These are phyloP conservation scores for Lachancea sp. DNA, from an alignment of 805 yeast species.

Conservation along the genomic window DNA sequence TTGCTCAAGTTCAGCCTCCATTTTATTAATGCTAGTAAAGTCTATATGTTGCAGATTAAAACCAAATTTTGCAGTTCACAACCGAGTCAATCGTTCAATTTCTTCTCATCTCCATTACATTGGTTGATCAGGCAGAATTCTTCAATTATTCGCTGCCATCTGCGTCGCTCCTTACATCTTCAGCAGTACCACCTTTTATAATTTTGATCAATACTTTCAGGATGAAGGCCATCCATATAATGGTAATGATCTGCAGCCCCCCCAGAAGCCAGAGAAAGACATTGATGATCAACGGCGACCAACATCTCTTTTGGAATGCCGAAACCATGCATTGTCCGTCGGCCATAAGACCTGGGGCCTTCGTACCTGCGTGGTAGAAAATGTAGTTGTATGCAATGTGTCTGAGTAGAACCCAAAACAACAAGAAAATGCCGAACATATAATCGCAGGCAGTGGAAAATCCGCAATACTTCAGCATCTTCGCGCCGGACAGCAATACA, in stretches of 20 bases:
- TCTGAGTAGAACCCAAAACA: slow-evolving; percentile 64
- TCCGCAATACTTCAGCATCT: slow-evolving; percentile 69
- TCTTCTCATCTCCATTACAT: neutral
- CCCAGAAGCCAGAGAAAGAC: slow-evolving; percentile 51
- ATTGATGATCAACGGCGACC: slow-evolving; percentile 39
- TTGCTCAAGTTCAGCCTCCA: neutral
- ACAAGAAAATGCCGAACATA: slow-evolving; percentile 59
- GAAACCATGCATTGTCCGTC: slow-evolving; percentile 37
- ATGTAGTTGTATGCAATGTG: slow-evolving; percentile 70
- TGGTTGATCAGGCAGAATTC: neutral
- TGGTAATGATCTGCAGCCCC: slow-evolving; percentile 57
- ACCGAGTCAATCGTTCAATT: neutral
- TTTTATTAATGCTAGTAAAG: slow-evolving; percentile 4
- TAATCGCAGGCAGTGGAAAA: slow-evolving; percentile 54
- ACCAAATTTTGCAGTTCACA: neutral
- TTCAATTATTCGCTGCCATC: slow-evolving; percentile 42
- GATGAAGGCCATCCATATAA: slow-evolving; percentile 73
- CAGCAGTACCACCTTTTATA: slow-evolving; percentile 59
- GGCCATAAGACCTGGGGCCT: slow-evolving; percentile 41
- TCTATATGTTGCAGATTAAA: neutral
- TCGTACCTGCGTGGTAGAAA: slow-evolving; percentile 49
- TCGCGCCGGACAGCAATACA: slow-evolving; percentile 62
- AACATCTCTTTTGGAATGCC: slow-evolving; percentile 41
- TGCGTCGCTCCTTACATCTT: slow-evolving; percentile 79
- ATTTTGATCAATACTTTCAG: slow-evolving; percentile 64